Evolutionary conservation across 2,329 filamentous ascomycete species (phyloP), one percentile per base, ranked within the genome.

Genomic region (Aspergillus clavatus): DNA sequence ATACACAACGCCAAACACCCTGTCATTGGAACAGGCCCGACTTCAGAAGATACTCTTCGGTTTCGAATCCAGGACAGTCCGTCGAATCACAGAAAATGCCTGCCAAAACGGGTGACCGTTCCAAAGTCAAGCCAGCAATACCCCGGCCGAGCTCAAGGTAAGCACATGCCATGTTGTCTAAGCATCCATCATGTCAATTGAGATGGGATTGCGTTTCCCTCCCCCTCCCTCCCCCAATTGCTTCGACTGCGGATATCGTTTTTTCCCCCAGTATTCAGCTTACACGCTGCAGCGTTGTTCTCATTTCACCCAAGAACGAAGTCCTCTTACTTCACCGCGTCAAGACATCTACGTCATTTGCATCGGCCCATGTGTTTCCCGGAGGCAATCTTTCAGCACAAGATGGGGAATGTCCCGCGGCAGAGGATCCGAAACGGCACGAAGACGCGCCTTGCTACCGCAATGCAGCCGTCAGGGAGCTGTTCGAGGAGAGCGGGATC

Each of bases 401-500:
- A 58, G 91, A 97, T 56, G 89, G 87, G 24, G 56, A 66, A 16
- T 71, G 76, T 10, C 75, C 80, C 1, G 67, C 68, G 0, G 60
- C 68, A 0, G 74, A 75, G 12, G 73, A 80, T 22, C 66, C 72
- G 0, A 71, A 68, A 7, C 72, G 84, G 10, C 89, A 96, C 57
- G 66, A 73, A 8, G 90, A 96, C 62, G 82, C 82, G 1, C 70
- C 74, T 0, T 78, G 81, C 3, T 96, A 96, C 61, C 77, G 89
- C n/a, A 69, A 87, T 27, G 89, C 85, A 5, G 93, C 90, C 0
- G 81, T 97, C 19, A 77, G 93, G 5, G 93, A 97, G 72, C 89
- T 89, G 0, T 97, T 97, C 61, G 93, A 98, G 65, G 93, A 97
- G 71, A 90, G 87, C 53, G 93, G 93, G 0, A 89, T 96, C 43